phyloP scores from a whole-genome alignment of 306 rosid genomes.

The Ziziphus jujuba region DNA sequence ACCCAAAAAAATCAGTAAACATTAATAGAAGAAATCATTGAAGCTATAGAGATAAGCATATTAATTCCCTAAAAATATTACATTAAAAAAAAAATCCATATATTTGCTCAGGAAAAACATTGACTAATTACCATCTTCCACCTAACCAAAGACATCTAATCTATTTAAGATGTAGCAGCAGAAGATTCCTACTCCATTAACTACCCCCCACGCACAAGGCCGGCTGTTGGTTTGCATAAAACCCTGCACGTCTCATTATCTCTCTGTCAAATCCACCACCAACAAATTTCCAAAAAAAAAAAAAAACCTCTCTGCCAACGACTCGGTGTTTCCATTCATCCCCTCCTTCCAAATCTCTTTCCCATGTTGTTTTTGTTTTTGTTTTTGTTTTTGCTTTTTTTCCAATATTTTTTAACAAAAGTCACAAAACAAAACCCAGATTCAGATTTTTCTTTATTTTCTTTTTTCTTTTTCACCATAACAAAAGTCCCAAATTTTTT shows the following conservation, averaged over 20 bases:
- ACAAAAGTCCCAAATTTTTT: neutral
- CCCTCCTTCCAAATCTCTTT: too few relatives aligned
- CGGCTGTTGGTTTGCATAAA: constrained; percentile 8
- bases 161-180: neutral
- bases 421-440: too few relatives aligned
- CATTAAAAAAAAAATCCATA: too few relatives aligned
- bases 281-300: neutral
- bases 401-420: too few relatives aligned
- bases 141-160: neutral
- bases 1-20: too few relatives aligned
- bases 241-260: constrained; percentile 23
- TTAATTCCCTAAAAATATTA: too few relatives aligned
- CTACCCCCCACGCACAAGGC: neutral
- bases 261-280: neutral
- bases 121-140: neutral
- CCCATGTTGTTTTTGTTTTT: neutral
- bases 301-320: neutral
- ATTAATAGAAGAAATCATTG: too few relatives aligned
- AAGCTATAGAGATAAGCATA: too few relatives aligned
- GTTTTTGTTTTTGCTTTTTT: too few relatives aligned
- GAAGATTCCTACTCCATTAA: constrained; percentile 2
- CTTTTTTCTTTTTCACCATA: neutral
- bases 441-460: neutral
- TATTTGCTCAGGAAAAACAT: neutral
- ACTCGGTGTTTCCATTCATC: neutral